Percentiles rank a stretch among this genome's conserved stretches.
Conservation (phyloP, 106 monocot genomes). For the Dioscorea dumetorum region DNA sequence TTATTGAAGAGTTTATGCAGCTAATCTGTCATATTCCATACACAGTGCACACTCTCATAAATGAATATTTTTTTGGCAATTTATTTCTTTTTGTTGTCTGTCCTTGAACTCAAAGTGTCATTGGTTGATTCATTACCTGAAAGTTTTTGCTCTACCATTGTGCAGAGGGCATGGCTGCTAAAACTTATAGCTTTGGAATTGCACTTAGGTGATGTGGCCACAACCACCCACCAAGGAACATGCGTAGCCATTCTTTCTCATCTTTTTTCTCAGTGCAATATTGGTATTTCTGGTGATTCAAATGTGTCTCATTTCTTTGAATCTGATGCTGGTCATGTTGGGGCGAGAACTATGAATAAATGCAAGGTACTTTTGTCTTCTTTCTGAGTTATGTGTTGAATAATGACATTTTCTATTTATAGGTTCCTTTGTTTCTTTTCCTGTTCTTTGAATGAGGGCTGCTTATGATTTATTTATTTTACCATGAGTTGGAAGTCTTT, state of each 20-base stretch:
- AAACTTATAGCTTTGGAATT: constrained; percentile 84
- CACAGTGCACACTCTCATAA: too few relatives aligned
- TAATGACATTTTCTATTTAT: neutral
- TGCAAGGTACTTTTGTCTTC: constrained; percentile 41
- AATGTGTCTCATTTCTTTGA: constrained; percentile 10
- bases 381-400: neutral
- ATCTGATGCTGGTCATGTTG: constrained; percentile 9
- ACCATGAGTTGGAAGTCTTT: too few relatives aligned
- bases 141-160: constrained; percentile 7
- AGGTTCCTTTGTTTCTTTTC: too few relatives aligned
- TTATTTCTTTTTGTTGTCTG: neutral
- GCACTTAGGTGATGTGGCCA: constrained; percentile 72
- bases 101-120: too few relatives aligned
- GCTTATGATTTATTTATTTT: too few relatives aligned
- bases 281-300: constrained; percentile 14
- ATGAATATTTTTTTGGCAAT: neutral
- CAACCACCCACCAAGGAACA: constrained; percentile 59
- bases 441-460: too few relatives aligned
- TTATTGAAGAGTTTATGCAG: too few relatives aligned
- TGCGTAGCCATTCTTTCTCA: constrained; percentile 60
- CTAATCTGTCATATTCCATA: too few relatives aligned
- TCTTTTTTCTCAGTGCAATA: constrained; percentile 26
- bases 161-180: constrained; percentile 88
- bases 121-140: too few relatives aligned
- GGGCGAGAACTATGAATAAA: constrained; percentile 24